Conservation (phyloP, 148 eudicot genomes). For the Oxyria digyna region DNA sequence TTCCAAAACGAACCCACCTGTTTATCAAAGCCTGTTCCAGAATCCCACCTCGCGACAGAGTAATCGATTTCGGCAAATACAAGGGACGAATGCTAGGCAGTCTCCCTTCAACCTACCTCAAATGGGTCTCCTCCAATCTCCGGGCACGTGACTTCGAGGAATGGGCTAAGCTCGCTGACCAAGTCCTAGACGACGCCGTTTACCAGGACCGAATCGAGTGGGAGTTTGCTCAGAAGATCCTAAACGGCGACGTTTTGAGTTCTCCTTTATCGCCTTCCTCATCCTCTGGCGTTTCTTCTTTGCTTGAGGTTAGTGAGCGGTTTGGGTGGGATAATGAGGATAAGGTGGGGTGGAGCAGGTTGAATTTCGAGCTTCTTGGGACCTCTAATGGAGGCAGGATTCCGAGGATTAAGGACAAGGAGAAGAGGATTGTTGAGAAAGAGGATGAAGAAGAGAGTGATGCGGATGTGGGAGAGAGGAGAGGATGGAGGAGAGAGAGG, state of each 20-base stretch:
- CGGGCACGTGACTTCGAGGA: conserved; percentile 43
- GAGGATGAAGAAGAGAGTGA: conserved; percentile 2
- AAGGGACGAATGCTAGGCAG: conserved; percentile 67
- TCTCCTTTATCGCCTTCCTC: neutral
- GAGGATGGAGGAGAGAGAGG: conserved; percentile 47
- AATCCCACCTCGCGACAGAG: conserved; percentile 47
- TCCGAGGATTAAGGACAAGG: conserved; percentile 29
- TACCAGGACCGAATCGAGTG: conserved; percentile 76
- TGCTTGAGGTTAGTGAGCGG: conserved; percentile 48
- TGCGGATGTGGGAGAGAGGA: conserved; percentile 16
- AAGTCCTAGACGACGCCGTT: conserved; percentile 63
- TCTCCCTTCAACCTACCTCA: conserved; percentile 60
- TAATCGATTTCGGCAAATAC: conserved; percentile 69
- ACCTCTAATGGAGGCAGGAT: conserved; percentile 61
- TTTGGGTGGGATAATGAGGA: conserved; percentile 88
- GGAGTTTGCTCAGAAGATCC: conserved; percentile 52
- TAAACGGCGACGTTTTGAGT: conserved; percentile 27
- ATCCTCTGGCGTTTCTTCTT: neutral
- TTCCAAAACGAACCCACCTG: no score
- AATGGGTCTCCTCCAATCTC: conserved; percentile 58
- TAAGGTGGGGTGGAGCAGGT: conserved; percentile 46
- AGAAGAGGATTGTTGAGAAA: neutral
- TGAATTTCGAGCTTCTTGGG: conserved; percentile 56
- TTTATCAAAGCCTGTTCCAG: neutral
- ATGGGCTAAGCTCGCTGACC: conserved; percentile 57